These are phyloP conservation scores for Plantago coronopus DNA, from an alignment of 305 asterid species.

Conservation along the genomic window DNA sequence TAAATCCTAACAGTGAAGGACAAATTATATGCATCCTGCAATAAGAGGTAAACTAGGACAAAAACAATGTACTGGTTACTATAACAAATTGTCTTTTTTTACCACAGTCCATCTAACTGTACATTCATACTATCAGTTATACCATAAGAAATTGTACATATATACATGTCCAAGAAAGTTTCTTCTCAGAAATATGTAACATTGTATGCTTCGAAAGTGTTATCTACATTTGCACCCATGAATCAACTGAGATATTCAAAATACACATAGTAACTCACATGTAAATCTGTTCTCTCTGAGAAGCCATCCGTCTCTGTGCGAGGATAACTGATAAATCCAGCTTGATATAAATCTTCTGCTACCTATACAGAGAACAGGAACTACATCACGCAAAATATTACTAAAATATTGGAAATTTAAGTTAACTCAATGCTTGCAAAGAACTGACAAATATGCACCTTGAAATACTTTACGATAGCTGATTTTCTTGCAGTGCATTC, in stretches of 20 bases:
- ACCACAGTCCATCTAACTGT: neutral
- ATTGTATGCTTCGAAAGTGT: neutral
- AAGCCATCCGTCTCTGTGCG: slow-evolving; percentile 97
- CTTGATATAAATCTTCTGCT: slow-evolving; percentile 94
- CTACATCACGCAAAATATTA: neutral
- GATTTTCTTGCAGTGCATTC: neutral
- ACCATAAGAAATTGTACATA: no score
- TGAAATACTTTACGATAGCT: neutral
- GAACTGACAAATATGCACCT: neutral
- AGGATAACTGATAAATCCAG: slow-evolving; percentile 98
- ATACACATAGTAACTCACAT: slow-evolving; percentile 37
- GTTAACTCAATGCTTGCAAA: neutral
- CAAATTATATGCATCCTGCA: neutral
- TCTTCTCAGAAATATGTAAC: no score
- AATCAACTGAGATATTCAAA: slow-evolving; percentile 17
- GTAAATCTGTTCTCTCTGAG: slow-evolving; percentile 69
- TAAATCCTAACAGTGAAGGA: neutral
- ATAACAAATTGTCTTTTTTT: neutral
- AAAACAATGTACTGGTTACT: neutral
- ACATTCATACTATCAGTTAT: neutral
- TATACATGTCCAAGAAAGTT: no score
- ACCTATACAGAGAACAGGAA: slow-evolving; percentile 42
- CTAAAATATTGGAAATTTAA: neutral
- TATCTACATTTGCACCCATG: slow-evolving; percentile 15
- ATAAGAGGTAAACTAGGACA: neutral